A percentile compares a stretch with the other conserved stretches of the same genome.
Conservation (phyloP, 2,329 filamentous ascomycete genomes). For the Berkeleyomyces rouxiae region DNA sequence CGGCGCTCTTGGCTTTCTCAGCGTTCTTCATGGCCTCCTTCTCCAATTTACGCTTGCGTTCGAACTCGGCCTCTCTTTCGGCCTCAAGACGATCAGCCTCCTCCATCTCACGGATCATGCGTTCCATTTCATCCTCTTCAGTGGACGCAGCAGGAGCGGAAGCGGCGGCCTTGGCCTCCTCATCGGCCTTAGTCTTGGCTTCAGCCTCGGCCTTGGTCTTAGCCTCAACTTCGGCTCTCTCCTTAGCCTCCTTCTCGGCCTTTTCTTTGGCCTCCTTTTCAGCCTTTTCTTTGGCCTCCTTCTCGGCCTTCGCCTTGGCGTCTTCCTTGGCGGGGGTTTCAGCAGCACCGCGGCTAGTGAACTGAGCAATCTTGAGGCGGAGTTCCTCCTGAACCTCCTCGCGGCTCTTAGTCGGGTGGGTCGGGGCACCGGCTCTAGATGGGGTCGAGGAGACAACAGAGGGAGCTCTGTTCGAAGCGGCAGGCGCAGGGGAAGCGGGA, state of each 20-base stretch:
- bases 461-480: constrained; percentile 45
- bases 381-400: constrained; percentile 76
- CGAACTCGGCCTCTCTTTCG: constrained; percentile 31
- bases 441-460: constrained; percentile 60
- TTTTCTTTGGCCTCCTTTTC: constrained; percentile 22
- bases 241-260: constrained; percentile 23
- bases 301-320: constrained; percentile 17
- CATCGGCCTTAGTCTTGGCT: constrained; percentile 19
- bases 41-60: constrained; percentile 29
- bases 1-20: constrained; percentile 27
- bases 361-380: constrained; percentile 58
- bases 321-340: constrained; percentile 17
- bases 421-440: constrained; percentile 51
- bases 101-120: constrained; percentile 46
- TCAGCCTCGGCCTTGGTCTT: constrained; percentile 20
- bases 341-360: constrained; percentile 22
- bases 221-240: constrained; percentile 24
- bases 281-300: constrained; percentile 21
- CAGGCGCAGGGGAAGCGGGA: constrained; percentile 39
- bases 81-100: constrained; percentile 28
- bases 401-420: constrained; percentile 55
- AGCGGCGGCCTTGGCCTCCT: constrained; percentile 14
- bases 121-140: constrained; percentile 38
- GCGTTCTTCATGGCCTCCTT: constrained; percentile 29
- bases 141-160: constrained; percentile 21